phyloP scores from a whole-genome alignment of 2,329 filamentous ascomycete genomes.

The Golovinomyces cichoracearum region DNA sequence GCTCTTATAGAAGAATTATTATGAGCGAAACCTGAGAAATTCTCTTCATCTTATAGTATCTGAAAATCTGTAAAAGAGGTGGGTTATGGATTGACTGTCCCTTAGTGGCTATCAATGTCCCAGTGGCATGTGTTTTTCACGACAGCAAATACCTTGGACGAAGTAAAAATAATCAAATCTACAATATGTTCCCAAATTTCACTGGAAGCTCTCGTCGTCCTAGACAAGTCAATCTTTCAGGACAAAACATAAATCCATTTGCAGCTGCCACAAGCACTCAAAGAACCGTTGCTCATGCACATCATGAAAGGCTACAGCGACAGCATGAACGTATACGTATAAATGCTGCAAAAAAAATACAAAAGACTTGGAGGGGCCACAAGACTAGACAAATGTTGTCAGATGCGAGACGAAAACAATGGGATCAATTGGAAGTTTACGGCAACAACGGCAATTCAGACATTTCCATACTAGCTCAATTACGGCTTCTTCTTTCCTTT shows the following conservation, averaged over 20 bases:
- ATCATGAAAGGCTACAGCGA: slow-evolving; percentile 57
- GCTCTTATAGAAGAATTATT: too few relatives aligned
- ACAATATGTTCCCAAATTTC: slow-evolving; percentile 69
- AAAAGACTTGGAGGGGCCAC: slow-evolving; percentile 63
- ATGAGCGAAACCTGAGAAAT: too few relatives aligned
- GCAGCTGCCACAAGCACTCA: slow-evolving; percentile 37
- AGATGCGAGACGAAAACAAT: slow-evolving; percentile 28
- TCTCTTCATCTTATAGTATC: too few relatives aligned
- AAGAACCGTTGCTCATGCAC: slow-evolving; percentile 57
- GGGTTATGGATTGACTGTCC: not conserved
- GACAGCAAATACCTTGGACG: not conserved
- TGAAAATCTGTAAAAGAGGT: too few relatives aligned
- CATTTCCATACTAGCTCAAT: slow-evolving; percentile 17
- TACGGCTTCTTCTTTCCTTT: slow-evolving; percentile 24
- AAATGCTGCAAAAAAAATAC: slow-evolving; percentile 47
- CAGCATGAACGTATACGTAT: slow-evolving; percentile 57
- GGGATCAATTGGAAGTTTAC: slow-evolving; percentile 26
- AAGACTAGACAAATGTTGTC: slow-evolving; percentile 31
- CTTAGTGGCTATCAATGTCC: not conserved
- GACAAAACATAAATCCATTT: slow-evolving; percentile 59
- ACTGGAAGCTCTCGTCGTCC: slow-evolving; percentile 64
- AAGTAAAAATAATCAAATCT: not conserved
- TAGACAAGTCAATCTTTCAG: slow-evolving; percentile 83
- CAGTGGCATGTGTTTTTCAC: not conserved
- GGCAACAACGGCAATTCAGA: slow-evolving; percentile 6